Percentiles rank a stretch among this genome's conserved stretches.
Conservation (phyloP, 768 basidiomycete species). For the Collybiopsis luxurians region DNA sequence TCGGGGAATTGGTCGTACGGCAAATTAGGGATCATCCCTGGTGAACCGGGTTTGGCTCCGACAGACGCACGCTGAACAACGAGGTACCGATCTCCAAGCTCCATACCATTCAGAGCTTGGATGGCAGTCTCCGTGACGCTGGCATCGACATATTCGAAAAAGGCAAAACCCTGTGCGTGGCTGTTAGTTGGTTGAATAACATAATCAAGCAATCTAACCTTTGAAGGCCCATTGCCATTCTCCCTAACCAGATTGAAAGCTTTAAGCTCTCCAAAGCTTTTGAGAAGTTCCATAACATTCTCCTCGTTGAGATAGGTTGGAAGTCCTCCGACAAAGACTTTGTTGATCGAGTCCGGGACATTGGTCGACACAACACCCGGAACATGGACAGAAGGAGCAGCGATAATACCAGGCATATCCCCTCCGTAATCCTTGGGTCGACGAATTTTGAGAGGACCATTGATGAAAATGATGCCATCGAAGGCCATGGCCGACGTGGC, state of each 20-base stretch:
- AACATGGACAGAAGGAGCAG: constrained; percentile 70
- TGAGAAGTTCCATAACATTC: constrained; percentile 96
- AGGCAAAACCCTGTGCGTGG: constrained; percentile 86
- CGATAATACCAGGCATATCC: constrained; percentile 37
- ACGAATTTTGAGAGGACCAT: constrained; percentile 94
- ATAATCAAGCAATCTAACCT: constrained; percentile 43
- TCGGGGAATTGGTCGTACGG: constrained; percentile 82
- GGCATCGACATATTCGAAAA: constrained; percentile 96
- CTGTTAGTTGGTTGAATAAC: background rate
- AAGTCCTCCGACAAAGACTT: constrained; percentile 95
- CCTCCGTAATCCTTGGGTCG: constrained; percentile 98
- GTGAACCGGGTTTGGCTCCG: constrained; percentile 75
- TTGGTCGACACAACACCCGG: constrained; percentile 96
- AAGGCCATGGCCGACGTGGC: constrained; percentile 97
- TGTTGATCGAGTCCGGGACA: constrained; percentile 96
- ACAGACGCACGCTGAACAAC: constrained; percentile 97
- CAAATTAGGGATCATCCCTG: constrained; percentile 62
- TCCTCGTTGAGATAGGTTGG: constrained; percentile 97
- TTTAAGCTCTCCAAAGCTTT: constrained; percentile 95
- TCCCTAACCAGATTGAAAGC: constrained; percentile 98
- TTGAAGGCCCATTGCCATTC: constrained; percentile 82
- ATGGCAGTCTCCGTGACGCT: constrained; percentile 92
- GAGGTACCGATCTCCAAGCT: constrained; percentile 91
- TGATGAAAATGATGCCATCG: constrained; percentile 95
- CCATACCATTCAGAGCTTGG: constrained; percentile 95